Base-by-base conservation (phyloP, 1,284 basidiomycete species). In the Exobasidium cylindrosporum region DNA sequence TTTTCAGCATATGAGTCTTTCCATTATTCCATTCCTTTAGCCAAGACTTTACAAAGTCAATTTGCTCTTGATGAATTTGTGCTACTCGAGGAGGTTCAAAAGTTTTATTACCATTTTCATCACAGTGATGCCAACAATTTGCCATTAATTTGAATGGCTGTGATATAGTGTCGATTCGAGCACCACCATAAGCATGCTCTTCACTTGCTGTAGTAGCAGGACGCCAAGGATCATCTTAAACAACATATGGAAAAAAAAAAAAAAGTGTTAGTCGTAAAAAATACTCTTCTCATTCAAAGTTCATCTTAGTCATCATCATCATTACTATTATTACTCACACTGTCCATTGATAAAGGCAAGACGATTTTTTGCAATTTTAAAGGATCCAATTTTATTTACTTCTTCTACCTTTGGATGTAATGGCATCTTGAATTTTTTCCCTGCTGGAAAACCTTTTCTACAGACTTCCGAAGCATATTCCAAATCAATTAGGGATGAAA, bases 111-210 rank as follows among this genome's bases (percentile, higher is more conserved):
- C 59, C 71, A 55, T 73, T 72, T 58, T 65, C 68, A 31, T 73
- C 73, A 54, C 72, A 74, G 57, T 74, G 72, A 56, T 73, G 72
- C 66, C 63, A 70, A 62, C 62, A 67, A 46, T 71, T 84, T n/a
- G 87, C 87, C 63, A 97, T 97, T 56, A 95, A 73, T 79, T 93
- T 92, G 82, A 93, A 91, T 0, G 94, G 94, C 55, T 85, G 83
- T 21, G 86, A 70, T 13, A 88, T 80, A 0, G 90, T 91, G 80
- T 92, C 90, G 46, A 84, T 78, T 32, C 93, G 83, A 49, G 85
- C 82, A 4, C 83, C 81, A 0, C 92, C 92, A 57, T 89, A 85
- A 1, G 72, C 73, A 5, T 67, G 80, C 59, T 80, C 74, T 55
- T 88, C 85, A 66, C 88, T 89, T 76, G 94, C 91, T 0, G 92